Base-by-base conservation (phyloP, 257 asterid species). In the Striga asiatica region DNA sequence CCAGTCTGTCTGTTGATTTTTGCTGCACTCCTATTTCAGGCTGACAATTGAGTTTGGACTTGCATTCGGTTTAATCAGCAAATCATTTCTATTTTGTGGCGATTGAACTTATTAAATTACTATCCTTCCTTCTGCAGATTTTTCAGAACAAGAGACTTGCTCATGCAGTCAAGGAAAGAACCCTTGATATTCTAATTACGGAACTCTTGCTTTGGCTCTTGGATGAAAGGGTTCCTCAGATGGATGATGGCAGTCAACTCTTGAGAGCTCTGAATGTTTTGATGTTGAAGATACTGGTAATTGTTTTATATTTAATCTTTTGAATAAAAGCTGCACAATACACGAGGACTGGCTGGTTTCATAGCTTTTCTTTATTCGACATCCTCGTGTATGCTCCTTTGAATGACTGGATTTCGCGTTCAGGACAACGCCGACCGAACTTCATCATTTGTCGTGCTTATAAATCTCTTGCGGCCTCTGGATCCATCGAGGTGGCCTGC, bases 211-310 rank as follows among this genome's bases (percentile, higher is more conserved):
- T 92, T 49, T 85, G 99, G 99, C 99, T 92, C 68, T 81, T 92
- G 79, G 99, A 92, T 66, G 97, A 92, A 62, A 81, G 99, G 76
- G 99, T 92, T 63, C 99, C 94, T 0, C 78, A 70, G 68, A 88
- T 92, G 99, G 99, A 92, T 75, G 99, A 92, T 62, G 99, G 99
- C 72, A 85, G 95, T 72, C 99, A 92, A 70, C 97, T 92, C 66
- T 65, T 88, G 77, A 82, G 85, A 75, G 99, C 99, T 60, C 68
- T 92, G 81, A 92, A 92, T 74, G 97, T 92, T 71, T 72, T 92
- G 73, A 88, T 92, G 99, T 84, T 88, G 62, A 88, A 88, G 78
- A 92, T 92, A 60, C 71, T 92, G 94, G 99, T 92, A 70, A 55
- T 21, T 27, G 49, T 25, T 58, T 32, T 18, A n/a, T 37, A 22